These are phyloP conservation scores for Diphasiastrum complanatum DNA, from an alignment of 83 land plant species.

Conservation along the genomic window DNA sequence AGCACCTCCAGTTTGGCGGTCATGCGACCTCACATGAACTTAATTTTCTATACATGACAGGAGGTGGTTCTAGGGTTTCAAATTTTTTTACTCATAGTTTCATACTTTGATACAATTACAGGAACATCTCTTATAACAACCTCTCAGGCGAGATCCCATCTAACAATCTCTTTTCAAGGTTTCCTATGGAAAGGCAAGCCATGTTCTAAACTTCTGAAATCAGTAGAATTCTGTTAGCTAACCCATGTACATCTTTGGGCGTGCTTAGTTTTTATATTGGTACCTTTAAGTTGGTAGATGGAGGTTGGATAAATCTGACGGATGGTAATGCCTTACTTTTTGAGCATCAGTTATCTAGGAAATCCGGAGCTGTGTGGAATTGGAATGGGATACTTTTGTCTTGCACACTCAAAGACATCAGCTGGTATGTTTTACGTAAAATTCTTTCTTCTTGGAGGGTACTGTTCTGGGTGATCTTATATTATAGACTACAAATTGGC, in stretches of 20 bases:
- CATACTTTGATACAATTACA: too few relatives aligned
- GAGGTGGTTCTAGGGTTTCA: too few relatives aligned
- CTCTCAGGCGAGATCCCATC: constrained; percentile 62
- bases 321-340: background rate
- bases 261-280: background rate
- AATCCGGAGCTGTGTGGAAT: constrained; percentile 78
- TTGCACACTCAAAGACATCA: constrained; percentile 10
- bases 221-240: background rate
- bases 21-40: too few relatives aligned
- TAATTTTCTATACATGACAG: too few relatives aligned
- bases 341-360: constrained; percentile 78
- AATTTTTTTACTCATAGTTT: too few relatives aligned
- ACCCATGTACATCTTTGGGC: background rate
- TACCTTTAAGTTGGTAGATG: too few relatives aligned
- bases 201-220: background rate
- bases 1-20: too few relatives aligned
- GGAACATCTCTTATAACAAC: constrained; percentile 78
- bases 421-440: constrained; percentile 16
- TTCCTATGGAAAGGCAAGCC: constrained; percentile 51
- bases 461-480: background rate
- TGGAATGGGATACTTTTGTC: constrained; percentile 46
- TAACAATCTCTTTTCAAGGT: constrained; percentile 44
- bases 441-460: background rate
- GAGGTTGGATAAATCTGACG: too few relatives aligned
- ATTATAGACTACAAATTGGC: constrained; percentile 4